Evolutionary conservation across 2,329 filamentous ascomycete genomes (phyloP).

Genomic region (Saccharata proteae): DNA sequence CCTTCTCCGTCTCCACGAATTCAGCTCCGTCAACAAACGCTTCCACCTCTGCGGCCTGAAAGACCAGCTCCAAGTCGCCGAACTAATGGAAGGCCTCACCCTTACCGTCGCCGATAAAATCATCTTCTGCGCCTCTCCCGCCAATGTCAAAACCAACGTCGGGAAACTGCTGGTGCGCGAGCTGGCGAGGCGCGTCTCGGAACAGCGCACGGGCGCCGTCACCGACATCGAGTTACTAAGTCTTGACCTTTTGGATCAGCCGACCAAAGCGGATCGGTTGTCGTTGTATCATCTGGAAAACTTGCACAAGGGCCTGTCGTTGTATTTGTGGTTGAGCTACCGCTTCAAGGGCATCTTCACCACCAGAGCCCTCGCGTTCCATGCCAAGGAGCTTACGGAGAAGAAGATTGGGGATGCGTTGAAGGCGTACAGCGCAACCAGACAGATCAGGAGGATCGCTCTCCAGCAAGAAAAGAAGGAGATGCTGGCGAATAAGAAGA

Average conservation of each 20-base stretch:
- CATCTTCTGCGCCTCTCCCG: slow-evolving; percentile 61
- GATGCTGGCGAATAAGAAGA: slow-evolving; percentile 14
- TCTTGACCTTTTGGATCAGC: slow-evolving; percentile 58
- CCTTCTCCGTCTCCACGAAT: slow-evolving; percentile 59
- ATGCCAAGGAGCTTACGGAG: slow-evolving; percentile 69
- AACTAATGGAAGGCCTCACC: slow-evolving; percentile 56
- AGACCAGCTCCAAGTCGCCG: slow-evolving; percentile 54
- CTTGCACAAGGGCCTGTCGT: slow-evolving; percentile 69
- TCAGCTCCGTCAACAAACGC: slow-evolving; percentile 48
- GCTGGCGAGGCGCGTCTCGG: slow-evolving; percentile 58
- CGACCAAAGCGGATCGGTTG: slow-evolving; percentile 30
- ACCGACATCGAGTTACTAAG: slow-evolving; percentile 59
- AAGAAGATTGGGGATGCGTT: slow-evolving; percentile 57
- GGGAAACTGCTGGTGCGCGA: slow-evolving; percentile 47
- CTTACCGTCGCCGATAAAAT: slow-evolving; percentile 65
- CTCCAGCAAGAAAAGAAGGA: slow-evolving; percentile 9
- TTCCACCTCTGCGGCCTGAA: slow-evolving; percentile 60
- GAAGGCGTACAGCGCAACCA: slow-evolving; percentile 10
- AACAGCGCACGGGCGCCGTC: slow-evolving; percentile 53
- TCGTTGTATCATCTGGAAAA: slow-evolving; percentile 61
- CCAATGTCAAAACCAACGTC: slow-evolving; percentile 41
- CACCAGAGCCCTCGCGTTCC: slow-evolving; percentile 61
- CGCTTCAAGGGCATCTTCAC: slow-evolving; percentile 72
- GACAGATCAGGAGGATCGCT: not conserved
- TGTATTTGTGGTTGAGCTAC: slow-evolving; percentile 91